Evolutionary conservation across 2,329 filamentous ascomycete genomes (phyloP).

Genomic region (Cladosporium sp.): DNA sequence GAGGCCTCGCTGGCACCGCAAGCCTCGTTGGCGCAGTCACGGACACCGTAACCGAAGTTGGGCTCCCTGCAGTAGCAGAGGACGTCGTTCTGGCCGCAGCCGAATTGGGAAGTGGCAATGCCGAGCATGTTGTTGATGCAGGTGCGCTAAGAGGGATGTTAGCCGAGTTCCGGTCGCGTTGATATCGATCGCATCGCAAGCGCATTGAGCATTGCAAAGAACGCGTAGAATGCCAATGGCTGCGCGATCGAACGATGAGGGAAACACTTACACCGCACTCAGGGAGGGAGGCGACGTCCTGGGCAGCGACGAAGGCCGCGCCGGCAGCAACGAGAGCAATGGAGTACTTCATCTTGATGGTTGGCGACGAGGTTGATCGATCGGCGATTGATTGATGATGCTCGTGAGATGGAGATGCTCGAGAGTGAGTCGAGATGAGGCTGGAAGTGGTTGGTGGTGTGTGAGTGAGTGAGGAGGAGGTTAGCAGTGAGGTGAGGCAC

Average conservation of each 20-base stretch:
- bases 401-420: constrained; percentile 7
- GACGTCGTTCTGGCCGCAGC: constrained; percentile 35
- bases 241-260: neutral
- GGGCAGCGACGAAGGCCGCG: constrained; percentile 37
- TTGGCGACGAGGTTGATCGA: constrained; percentile 8
- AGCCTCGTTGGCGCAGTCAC: constrained; percentile 41
- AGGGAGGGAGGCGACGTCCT: constrained; percentile 34
- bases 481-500: neutral
- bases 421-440: constrained; percentile 7
- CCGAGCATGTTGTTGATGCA: constrained; percentile 41
- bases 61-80: constrained; percentile 39
- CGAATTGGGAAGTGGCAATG: constrained; percentile 32
- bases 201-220: neutral
- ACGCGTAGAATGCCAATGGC: constrained; percentile 7
- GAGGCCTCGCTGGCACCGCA: constrained; percentile 32
- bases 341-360: constrained; percentile 37
- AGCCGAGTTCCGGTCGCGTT: constrained; percentile 8
- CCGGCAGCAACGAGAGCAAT: constrained; percentile 33
- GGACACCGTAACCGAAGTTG: constrained; percentile 41
- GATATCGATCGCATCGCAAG: neutral
- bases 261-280: constrained; percentile 38
- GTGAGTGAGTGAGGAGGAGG: neutral
- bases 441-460: neutral
- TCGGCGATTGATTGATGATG: constrained; percentile 13
- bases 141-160: constrained; percentile 30